Percentiles rank a stretch among this genome's conserved stretches.
Evolutionary conservation across 495 filamentous ascomycete species (phyloP).

Genomic region (Neurospora terricola): DNA sequence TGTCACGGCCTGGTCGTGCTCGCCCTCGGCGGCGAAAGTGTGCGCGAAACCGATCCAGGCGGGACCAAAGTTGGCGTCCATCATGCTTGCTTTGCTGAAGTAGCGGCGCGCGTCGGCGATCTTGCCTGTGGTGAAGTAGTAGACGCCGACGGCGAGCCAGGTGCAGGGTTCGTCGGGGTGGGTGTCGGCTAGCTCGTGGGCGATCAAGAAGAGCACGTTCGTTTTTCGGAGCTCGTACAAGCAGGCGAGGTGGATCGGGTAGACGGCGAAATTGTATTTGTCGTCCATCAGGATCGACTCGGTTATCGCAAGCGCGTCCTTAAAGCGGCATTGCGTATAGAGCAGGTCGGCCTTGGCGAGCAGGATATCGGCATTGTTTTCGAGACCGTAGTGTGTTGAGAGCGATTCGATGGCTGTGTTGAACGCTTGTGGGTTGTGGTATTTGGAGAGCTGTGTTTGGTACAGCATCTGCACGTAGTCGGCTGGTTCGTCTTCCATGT

Average conservation of each 20-base stretch:
- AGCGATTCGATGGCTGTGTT: conserved; percentile 82
- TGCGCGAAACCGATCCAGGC: conserved; percentile 99
- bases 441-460: conserved; percentile 92
- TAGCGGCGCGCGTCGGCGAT: conserved; percentile 89
- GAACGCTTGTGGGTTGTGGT: conserved; percentile 76
- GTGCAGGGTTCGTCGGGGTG: conserved; percentile 84
- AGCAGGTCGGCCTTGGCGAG: conserved; percentile 86
- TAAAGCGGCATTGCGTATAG: conserved; percentile 91
- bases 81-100: conserved; percentile 93
- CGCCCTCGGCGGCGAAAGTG: conserved; percentile 99
- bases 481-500: conserved; percentile 67
- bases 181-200: conserved; percentile 89
- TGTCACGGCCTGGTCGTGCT: conserved; percentile 96
- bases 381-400: conserved; percentile 84
- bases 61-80: conserved; percentile 95
- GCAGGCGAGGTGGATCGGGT: conserved; percentile 87
- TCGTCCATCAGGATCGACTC: conserved; percentile 68
- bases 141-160: conserved; percentile 89
- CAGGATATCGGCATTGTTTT: conserved; percentile 79
- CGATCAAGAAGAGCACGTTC: conserved; percentile 81
- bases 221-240: conserved; percentile 78
- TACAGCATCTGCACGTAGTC: conserved; percentile 96
- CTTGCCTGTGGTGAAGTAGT: conserved; percentile 82
- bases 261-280: conserved; percentile 79
- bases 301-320: conserved; percentile 74